Evolutionary conservation across 2,329 filamentous ascomycete genomes (phyloP).

Genomic region (Colletotrichum sp.): DNA sequence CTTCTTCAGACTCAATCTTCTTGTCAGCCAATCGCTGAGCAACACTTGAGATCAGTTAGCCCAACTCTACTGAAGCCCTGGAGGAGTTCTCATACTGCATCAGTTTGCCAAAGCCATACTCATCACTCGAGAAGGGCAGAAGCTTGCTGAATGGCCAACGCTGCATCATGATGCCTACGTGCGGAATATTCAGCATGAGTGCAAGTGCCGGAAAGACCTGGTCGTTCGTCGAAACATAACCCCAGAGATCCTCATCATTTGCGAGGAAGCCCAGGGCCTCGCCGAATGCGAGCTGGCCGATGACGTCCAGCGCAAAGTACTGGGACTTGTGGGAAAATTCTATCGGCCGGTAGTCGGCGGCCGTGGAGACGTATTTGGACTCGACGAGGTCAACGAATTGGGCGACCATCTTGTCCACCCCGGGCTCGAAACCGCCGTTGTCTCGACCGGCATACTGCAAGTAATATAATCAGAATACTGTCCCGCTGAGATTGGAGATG

Average conservation of each 20-base stretch:
- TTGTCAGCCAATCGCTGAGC: slow-evolving; percentile 29
- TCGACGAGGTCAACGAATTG: slow-evolving; percentile 10
- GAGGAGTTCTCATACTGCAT: slow-evolving; percentile 27
- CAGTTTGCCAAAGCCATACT: slow-evolving; percentile 37
- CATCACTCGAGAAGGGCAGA: slow-evolving; percentile 29
- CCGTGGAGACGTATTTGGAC: slow-evolving; percentile 4
- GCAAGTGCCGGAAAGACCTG: slow-evolving; percentile 12
- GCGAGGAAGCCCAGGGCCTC: slow-evolving; percentile 30
- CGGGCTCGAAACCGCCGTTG: slow-evolving; percentile 6
- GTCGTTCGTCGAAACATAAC: slow-evolving; percentile 23
- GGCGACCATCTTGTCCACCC: slow-evolving; percentile 2
- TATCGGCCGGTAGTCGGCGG: neutral
- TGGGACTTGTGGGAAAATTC: slow-evolving; percentile 17
- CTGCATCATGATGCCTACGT: slow-evolving; percentile 25
- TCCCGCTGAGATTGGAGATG: neutral
- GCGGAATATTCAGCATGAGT: slow-evolving; percentile 27
- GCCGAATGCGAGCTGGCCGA: slow-evolving; percentile 30
- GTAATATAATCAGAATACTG: fast-evolving
- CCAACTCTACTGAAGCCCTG: too few relatives aligned
- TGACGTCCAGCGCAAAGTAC: slow-evolving; percentile 29
- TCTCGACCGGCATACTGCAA: slow-evolving; percentile 16
- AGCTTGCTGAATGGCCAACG: slow-evolving; percentile 21
- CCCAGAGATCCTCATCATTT: slow-evolving; percentile 27
- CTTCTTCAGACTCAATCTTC: slow-evolving; percentile 26
- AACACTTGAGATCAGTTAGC: slow-evolving; percentile 16